A percentile compares a stretch with the other conserved stretches of the same genome.
Evolutionary conservation across 2,329 filamentous ascomycete species (phyloP).

Genomic region (Pestalotiopsis sp.): DNA sequence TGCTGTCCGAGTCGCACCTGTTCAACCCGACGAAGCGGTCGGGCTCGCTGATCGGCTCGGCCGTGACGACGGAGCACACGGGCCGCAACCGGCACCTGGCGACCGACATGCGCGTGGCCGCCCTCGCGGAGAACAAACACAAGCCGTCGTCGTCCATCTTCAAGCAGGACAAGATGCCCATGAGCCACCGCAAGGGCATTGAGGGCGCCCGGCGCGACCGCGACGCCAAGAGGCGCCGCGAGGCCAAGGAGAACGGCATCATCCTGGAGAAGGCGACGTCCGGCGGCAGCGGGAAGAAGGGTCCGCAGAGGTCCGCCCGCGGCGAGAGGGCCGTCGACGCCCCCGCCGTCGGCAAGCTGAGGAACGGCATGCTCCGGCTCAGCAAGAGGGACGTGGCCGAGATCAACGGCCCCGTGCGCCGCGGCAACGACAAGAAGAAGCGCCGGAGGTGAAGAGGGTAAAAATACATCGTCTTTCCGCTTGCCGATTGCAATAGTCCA

Average conservation of each 20-base stretch:
- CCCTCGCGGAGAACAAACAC: constrained; percentile 43
- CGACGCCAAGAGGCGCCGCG: constrained; percentile 71
- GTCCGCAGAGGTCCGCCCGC: constrained; percentile 33
- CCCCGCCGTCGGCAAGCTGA: constrained; percentile 79
- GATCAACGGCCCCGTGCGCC: constrained; percentile 22
- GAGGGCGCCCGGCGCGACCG: constrained; percentile 62
- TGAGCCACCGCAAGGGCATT: constrained; percentile 86
- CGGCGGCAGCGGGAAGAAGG: constrained; percentile 34
- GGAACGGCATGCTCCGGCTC: constrained; percentile 71
- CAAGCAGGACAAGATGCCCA: constrained; percentile 84
- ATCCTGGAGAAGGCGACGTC: constrained; percentile 67
- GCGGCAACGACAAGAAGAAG: constrained; percentile 20
- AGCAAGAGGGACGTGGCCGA: constrained; percentile 71
- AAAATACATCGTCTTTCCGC: too few species aligned
- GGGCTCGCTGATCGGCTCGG: constrained; percentile 28
- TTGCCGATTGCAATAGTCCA: too few species aligned
- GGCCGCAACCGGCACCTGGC: constrained; percentile 81
- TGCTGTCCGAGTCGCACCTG: constrained; percentile 90
- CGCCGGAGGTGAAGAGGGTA: constrained; percentile 17
- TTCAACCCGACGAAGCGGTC: constrained; percentile 56
- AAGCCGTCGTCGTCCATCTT: constrained; percentile 59
- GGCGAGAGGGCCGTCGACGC: constrained; percentile 67
- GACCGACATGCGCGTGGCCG: constrained; percentile 79
- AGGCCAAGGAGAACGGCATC: constrained; percentile 89
- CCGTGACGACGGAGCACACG: constrained; percentile 38